Evolutionary conservation across 1,284 basidiomycete species (phyloP).

Genomic region (Heterobasidion parviporum): DNA sequence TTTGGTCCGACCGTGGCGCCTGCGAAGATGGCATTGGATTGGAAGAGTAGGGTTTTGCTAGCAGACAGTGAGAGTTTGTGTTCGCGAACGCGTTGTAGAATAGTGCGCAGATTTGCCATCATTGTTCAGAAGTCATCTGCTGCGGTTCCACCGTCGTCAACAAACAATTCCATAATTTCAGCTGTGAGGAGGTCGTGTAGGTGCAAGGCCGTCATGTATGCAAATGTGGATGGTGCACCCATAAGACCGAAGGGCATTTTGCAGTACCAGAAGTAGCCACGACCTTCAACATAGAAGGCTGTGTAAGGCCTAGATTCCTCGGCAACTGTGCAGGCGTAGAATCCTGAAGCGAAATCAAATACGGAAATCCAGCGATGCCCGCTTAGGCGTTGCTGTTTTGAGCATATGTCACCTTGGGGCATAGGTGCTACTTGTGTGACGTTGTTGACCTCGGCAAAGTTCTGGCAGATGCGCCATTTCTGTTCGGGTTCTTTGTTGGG

Average conservation of each 20-base stretch:
- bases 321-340: background rate
- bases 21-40: constrained; percentile 23
- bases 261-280: background rate
- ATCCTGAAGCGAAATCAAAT: background rate
- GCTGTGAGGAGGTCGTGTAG: constrained; percentile 24
- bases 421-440: background rate
- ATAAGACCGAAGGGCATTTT: background rate
- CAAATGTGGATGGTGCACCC: background rate
- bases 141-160: constrained; percentile 23
- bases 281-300: background rate
- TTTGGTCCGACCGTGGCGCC: constrained; percentile 20
- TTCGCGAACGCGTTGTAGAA: constrained; percentile 16
- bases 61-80: constrained; percentile 22
- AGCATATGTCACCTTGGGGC: background rate
- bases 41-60: constrained; percentile 22
- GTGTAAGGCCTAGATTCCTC: background rate
- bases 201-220: background rate
- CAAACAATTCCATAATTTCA: constrained; percentile 21
- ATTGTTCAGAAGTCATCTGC: too few relatives aligned
- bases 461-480: background rate
- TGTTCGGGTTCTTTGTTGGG: background rate
- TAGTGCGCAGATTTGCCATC: constrained; percentile 12
- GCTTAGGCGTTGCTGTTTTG: background rate
- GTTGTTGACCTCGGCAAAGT: background rate
- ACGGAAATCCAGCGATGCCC: background rate